A percentile compares a stretch with the other conserved stretches of the same genome.
Evolutionary conservation across 495 filamentous ascomycete species (phyloP).

Genomic region (Hypomontagnella submonticulosa): DNA sequence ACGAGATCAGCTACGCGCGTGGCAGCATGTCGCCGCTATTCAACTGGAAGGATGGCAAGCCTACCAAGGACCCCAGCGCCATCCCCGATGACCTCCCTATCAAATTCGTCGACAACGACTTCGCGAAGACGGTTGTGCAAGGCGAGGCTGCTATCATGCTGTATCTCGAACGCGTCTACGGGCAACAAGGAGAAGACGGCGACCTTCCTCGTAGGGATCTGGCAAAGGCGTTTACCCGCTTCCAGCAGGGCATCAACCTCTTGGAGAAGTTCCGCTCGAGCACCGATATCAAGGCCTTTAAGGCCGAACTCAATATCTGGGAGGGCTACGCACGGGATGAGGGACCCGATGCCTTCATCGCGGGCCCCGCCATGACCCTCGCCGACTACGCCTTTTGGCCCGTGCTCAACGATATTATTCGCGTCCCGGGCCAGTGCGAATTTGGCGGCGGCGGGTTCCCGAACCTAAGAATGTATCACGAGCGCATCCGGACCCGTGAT

Average conservation of each 20-base stretch:
- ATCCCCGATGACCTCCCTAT: conserved; percentile 49
- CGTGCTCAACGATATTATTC: conserved; percentile 68
- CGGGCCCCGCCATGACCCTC: conserved; percentile 64
- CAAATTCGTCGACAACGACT: conserved; percentile 67
- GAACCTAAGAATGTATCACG: conserved; percentile 65
- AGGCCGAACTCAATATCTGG: conserved; percentile 59
- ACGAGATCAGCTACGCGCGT: conserved; percentile 64
- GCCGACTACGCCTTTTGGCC: conserved; percentile 82
- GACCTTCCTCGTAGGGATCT: conserved; percentile 48
- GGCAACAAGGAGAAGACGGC: conserved; percentile 32
- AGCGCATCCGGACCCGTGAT: conserved; percentile 60
- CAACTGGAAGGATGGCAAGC: conserved; percentile 45
- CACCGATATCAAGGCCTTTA: conserved; percentile 41
- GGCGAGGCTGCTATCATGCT: conserved; percentile 63
- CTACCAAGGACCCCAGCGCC: conserved; percentile 18
- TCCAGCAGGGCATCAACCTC: conserved; percentile 54
- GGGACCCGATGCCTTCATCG: conserved; percentile 64
- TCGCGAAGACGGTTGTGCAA: conserved; percentile 55
- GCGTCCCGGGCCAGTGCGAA: conserved; percentile 33
- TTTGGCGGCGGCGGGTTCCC: conserved; percentile 50
- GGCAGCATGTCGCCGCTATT: conserved; percentile 54
- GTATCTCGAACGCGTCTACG: conserved; percentile 65
- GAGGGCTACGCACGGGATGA: conserved; percentile 59
- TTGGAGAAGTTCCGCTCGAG: conserved; percentile 49
- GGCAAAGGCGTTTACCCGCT: conserved; percentile 50